Evolutionary conservation across 148 eudicot genomes (phyloP).

Genomic region (Chenopodium berlandieri): DNA sequence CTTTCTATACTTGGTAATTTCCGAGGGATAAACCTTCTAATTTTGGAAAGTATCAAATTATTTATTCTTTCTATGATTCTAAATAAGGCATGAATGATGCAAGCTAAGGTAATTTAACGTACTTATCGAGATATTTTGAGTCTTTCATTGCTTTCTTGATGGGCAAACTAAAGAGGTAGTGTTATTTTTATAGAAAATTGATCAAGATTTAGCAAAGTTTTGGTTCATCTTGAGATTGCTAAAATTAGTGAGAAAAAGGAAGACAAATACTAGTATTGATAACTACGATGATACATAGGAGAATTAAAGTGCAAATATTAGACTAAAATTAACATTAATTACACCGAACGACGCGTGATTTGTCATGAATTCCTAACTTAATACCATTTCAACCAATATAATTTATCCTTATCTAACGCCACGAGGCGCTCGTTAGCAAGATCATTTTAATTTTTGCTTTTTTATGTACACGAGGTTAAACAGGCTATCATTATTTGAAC

Average conservation of each 20-base stretch:
- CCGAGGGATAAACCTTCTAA: not conserved
- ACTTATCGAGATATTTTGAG: not conserved
- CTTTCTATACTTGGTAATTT: not conserved
- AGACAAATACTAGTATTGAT: not conserved
- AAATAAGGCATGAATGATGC: constrained; percentile 4
- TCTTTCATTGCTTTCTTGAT: not conserved
- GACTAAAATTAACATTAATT: too few relatives aligned
- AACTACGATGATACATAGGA: too few relatives aligned
- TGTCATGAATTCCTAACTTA: too few relatives aligned
- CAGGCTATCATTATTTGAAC: too few relatives aligned
- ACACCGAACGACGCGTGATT: too few relatives aligned
- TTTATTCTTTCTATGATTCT: not conserved
- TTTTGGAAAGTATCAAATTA: not conserved
- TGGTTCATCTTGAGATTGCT: not conserved
- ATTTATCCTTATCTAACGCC: too few relatives aligned
- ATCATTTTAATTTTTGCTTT: too few relatives aligned
- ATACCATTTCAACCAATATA: too few relatives aligned
- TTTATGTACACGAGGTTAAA: too few relatives aligned
- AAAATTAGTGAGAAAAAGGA: not conserved
- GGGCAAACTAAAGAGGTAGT: not conserved
- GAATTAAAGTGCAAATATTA: too few relatives aligned
- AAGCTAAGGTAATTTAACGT: not conserved
- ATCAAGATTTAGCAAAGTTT: not conserved
- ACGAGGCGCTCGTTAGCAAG: too few relatives aligned
- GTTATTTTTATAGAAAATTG: not conserved